Evolutionary conservation across 73 alveolate genomes (phyloP).

Genomic region (Paramecium biaurelia): DNA sequence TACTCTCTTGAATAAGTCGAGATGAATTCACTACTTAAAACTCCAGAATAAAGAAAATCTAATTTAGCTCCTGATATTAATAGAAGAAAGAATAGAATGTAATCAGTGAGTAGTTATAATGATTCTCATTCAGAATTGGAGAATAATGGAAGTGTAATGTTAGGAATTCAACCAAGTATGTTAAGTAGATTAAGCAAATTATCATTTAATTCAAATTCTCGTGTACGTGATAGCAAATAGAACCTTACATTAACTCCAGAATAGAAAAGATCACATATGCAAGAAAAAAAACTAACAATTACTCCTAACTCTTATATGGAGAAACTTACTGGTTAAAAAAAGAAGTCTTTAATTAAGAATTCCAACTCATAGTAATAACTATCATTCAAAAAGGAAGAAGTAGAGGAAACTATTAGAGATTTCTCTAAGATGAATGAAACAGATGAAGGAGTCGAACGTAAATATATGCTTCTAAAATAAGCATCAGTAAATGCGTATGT

Average conservation of each 20-base stretch:
- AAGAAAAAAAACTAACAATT: neutral
- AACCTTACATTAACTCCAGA: neutral
- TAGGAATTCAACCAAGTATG: neutral
- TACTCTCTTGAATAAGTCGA: neutral
- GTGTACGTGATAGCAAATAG: neutral
- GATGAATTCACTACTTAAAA: neutral
- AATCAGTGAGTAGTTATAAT: slow-evolving; percentile 33
- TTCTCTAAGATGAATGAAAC: slow-evolving; percentile 32
- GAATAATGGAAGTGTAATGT: neutral
- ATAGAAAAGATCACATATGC: neutral
- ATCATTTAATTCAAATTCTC: neutral
- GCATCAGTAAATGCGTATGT: slow-evolving; percentile 18
- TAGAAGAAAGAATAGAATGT: slow-evolving; percentile 22
- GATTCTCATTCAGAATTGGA: neutral
- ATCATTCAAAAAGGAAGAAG: neutral
- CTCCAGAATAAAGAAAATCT: slow-evolving; percentile 3
- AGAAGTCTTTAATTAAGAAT: neutral
- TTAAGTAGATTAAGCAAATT: neutral
- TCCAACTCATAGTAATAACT: neutral
- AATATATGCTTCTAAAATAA: neutral
- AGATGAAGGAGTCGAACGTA: neutral
- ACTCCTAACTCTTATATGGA: neutral
- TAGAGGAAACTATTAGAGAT: slow-evolving; percentile 36
- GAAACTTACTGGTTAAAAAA: neutral
- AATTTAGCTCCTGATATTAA: neutral